A percentile compares a stretch with the other conserved stretches of the same genome.
Conservation (phyloP, 73 alveolate genomes). For the Tetrahymena elliotti region DNA sequence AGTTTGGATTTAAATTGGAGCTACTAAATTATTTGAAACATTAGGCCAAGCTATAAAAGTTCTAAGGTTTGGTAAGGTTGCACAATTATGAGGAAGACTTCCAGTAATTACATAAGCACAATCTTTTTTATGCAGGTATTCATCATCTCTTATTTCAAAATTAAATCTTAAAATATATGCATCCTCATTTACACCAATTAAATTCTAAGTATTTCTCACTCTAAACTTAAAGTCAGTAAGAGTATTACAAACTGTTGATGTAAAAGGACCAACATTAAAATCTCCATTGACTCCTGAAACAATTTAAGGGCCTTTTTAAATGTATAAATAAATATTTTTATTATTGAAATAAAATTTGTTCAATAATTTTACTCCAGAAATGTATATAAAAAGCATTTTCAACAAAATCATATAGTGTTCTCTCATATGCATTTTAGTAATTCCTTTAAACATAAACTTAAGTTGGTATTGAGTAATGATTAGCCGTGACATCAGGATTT, state of each 20-base stretch:
- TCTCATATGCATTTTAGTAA: background rate
- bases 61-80: background rate
- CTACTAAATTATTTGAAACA: background rate
- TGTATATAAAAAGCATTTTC: background rate
- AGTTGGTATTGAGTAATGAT: background rate
- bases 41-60: background rate
- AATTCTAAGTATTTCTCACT: background rate
- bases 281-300: background rate
- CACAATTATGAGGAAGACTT: background rate
- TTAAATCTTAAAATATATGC: background rate
- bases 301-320: background rate
- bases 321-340: background rate
- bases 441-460: background rate
- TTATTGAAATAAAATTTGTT: background rate
- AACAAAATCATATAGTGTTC: background rate
- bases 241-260: background rate
- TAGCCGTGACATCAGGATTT: background rate
- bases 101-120: background rate
- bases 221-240: background rate
- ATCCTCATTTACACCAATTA: background rate
- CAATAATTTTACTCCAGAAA: background rate
- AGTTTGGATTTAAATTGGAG: background rate
- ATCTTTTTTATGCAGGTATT: background rate
- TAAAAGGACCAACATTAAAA: background rate
- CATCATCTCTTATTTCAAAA: background rate